Percentiles rank a stretch among this genome's conserved stretches.
phyloP scores from a whole-genome alignment of 148 eudicot genomes.

The Simmondsia chinensis region DNA sequence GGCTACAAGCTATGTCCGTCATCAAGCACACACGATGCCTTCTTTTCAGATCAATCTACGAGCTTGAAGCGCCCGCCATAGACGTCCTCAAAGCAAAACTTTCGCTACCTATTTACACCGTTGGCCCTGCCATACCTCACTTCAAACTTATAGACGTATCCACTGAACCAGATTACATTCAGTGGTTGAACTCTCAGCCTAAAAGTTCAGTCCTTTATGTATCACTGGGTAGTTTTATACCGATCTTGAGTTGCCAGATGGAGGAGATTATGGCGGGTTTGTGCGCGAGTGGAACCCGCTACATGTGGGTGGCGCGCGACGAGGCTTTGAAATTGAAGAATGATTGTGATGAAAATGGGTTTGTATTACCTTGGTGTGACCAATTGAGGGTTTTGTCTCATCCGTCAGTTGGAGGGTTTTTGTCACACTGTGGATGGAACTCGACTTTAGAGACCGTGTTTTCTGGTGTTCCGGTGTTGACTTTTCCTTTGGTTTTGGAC shows the following conservation, averaged over 20 bases:
- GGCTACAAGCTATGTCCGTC: neutral
- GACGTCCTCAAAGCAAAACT: constrained; percentile 4
- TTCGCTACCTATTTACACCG: constrained; percentile 13
- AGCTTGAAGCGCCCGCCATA: constrained; percentile 22
- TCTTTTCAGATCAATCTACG: constrained; percentile 20
- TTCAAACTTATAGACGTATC: neutral
- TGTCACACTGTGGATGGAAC: constrained; percentile 35
- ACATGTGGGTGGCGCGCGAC: constrained; percentile 19
- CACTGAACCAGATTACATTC: constrained; percentile 6
- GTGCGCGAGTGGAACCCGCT: constrained; percentile 10
- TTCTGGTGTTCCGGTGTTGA: constrained; percentile 22
- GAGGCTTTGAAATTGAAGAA: constrained; percentile 2
- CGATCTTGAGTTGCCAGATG: constrained; percentile 19
- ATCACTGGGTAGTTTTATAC: constrained; percentile 25
- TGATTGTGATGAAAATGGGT: constrained; percentile 3
- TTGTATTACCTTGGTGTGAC: constrained; percentile 34
- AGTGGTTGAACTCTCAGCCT: constrained; percentile 29
- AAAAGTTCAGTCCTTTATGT: constrained; percentile 22
- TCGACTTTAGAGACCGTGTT: constrained; percentile 22
- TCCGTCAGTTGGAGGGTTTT: constrained; percentile 26
- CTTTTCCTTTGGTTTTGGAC: constrained; percentile 24
- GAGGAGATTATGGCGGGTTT: constrained; percentile 25
- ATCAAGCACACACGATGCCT: constrained; percentile 18
- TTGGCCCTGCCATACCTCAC: constrained; percentile 29
- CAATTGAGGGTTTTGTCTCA: constrained; percentile 32